phyloP scores from a whole-genome alignment of 2,329 filamentous ascomycete species.

The Gnomoniopsis smithogilvyi region DNA sequence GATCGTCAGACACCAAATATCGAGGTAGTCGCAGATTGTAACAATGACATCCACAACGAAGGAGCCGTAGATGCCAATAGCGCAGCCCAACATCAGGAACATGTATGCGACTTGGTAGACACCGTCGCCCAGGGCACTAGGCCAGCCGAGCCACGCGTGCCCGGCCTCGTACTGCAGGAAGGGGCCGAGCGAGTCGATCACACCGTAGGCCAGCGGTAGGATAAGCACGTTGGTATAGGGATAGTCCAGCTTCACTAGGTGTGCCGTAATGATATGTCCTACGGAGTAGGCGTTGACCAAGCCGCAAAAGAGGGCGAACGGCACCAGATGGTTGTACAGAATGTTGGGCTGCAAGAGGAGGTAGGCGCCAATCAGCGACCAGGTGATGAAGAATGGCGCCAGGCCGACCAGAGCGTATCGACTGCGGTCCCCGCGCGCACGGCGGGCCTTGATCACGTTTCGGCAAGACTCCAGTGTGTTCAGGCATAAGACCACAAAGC shows the following conservation, averaged over 20 bases:
- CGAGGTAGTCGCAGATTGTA: constrained; percentile 95
- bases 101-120: constrained; percentile 91
- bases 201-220: constrained; percentile 72
- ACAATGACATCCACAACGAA: constrained; percentile 97
- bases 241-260: constrained; percentile 83
- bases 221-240: constrained; percentile 87
- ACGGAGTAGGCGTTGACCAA: constrained; percentile 93
- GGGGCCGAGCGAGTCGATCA: constrained; percentile 78
- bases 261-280: constrained; percentile 92
- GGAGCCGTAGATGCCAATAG: constrained; percentile 89
- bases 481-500: constrained; percentile 73
- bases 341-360: constrained; percentile 83
- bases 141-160: constrained; percentile 70
- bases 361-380: constrained; percentile 75
- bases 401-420: constrained; percentile 78
- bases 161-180: constrained; percentile 50
- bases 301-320: constrained; percentile 85
- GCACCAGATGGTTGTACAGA: constrained; percentile 77
- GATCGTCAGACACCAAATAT: constrained; percentile 98
- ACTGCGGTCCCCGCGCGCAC: constrained; percentile 67
- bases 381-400: constrained; percentile 74
- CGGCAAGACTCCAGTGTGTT: constrained; percentile 77
- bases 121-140: constrained; percentile 67
- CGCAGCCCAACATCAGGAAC: constrained; percentile 81
- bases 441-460: constrained; percentile 82